These are phyloP conservation scores for Pseudomonodictys pantanalensis DNA, from an alignment of 495 filamentous ascomycete genomes.

Conservation along the genomic window DNA sequence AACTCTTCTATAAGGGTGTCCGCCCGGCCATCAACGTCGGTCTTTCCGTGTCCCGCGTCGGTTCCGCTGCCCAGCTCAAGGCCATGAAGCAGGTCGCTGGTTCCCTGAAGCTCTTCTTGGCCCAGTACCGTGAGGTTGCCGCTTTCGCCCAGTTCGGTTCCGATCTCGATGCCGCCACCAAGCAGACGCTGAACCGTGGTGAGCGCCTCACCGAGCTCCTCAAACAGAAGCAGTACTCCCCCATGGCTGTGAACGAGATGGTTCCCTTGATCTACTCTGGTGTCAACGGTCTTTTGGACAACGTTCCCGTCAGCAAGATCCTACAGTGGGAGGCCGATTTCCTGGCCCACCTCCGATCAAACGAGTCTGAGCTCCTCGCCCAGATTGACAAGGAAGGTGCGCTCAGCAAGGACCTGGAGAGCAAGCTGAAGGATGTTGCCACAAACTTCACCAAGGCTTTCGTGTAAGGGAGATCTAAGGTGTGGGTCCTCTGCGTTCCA, in stretches of 20 bases:
- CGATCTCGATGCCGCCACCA: constrained; percentile 97
- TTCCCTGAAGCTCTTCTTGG: constrained; percentile 99
- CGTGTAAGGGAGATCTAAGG: constrained; percentile 37
- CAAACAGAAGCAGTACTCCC: constrained; percentile 99
- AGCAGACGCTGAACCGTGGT: constrained; percentile 98
- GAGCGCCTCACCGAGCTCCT: constrained; percentile 98
- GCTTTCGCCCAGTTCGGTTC: constrained; percentile 99
- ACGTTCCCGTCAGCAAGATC: constrained; percentile 80
- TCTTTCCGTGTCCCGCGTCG: constrained; percentile 99
- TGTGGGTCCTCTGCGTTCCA: constrained; percentile 32
- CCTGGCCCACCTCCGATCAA: constrained; percentile 83
- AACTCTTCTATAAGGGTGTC: constrained; percentile 99
- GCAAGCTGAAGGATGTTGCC: constrained; percentile 76
- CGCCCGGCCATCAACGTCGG: constrained; percentile 99
- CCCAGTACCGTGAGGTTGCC: constrained; percentile 99
- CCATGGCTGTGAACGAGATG: constrained; percentile 99
- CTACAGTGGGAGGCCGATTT: constrained; percentile 91
- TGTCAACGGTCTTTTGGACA: constrained; percentile 94
- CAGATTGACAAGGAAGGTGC: constrained; percentile 95
- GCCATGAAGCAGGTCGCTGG: constrained; percentile 99
- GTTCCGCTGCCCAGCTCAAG: constrained; percentile 99
- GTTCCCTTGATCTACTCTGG: constrained; percentile 98
- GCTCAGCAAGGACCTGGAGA: constrained; percentile 92
- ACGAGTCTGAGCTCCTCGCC: constrained; percentile 76
- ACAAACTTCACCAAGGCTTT: constrained; percentile 90